Evolutionary conservation across 257 asterid species (phyloP), one percentile per base, ranked within the genome.

Genomic region (Solanum ahanhuiri): DNA sequence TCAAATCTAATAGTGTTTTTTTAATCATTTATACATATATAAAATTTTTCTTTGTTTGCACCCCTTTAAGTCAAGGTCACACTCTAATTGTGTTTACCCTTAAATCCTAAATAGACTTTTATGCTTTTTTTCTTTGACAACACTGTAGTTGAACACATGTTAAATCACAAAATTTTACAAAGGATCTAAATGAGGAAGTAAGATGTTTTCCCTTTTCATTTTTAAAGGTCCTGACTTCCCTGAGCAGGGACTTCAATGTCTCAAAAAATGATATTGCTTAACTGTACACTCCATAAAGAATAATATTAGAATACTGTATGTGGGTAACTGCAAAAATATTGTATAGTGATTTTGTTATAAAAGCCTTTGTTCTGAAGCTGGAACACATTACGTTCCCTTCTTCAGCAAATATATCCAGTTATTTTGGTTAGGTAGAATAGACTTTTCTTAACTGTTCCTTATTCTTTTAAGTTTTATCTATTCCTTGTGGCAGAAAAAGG

Each of bases 401-500:
- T 69, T 84, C 23, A 45, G 82, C 70, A 70, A 28, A 34, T 69
- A 85, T 41, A 58, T 51, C 70, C 82, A 25, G 82, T 35, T 69
- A 30, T 30, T 67, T 85, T 54, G 48, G 28, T 69, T 43, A 18
- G 64, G 30, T 54, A 43, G 37, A 30, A 25, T 23, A 45, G 8
- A 11, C 51, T 17, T 70, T 39, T 35, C 23, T 33, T 45, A 69
- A 31, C 37, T 45, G 82, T 18, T 28, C 83, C 33, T 25, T 77
- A 33, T 77, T 43, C 35, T 39, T 39, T 12, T 23, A 76, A 14
- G 22, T 84, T 54, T 17, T 83, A 11, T 83, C 67, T 48, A 45
- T 88, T 63, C 8, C 82, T 83, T 86, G 85, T 86, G 88, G 91
- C 98, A 96, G 98, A 94, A 92, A 88, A 96, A 94, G 92, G 99